Percentiles rank a stretch among this genome's conserved stretches.
These are phyloP conservation scores for Hsuehochloa calcarea DNA, from an alignment of 176 grass and related monocot genomes.

Conservation along the genomic window DNA sequence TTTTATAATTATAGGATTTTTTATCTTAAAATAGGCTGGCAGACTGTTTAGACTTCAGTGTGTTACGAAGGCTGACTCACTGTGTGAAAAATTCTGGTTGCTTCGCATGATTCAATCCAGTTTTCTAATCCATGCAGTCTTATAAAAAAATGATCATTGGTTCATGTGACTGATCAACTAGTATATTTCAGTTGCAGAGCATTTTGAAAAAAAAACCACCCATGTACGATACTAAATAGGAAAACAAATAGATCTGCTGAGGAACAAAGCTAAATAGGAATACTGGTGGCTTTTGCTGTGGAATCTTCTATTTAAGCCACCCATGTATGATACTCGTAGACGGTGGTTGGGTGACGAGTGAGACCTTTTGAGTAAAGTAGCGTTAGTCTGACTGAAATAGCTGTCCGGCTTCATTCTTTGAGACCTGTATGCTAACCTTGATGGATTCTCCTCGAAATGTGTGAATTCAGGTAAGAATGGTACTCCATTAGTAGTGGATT, in stretches of 20 bases:
- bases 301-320: conserved; percentile 20
- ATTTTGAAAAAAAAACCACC: neutral
- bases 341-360: neutral
- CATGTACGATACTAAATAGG: too few species aligned
- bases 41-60: neutral
- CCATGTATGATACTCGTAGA: conserved; percentile 9
- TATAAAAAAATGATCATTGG: neutral
- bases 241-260: too few species aligned
- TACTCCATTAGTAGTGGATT: conserved; percentile 14
- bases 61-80: neutral
- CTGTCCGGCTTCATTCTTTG: conserved; percentile 4
- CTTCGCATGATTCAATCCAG: neutral
- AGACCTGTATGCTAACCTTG: conserved; percentile 12
- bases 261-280: conserved; percentile 20
- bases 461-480: conserved; percentile 26
- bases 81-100: neutral
- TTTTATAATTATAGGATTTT: neutral
- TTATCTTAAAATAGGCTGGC: neutral
- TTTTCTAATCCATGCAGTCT: neutral
- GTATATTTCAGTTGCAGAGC: neutral
- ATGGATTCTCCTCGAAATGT: conserved; percentile 19
- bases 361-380: neutral
- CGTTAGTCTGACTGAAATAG: conserved; percentile 14
- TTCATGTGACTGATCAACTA: neutral
- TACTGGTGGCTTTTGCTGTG: neutral